Evolutionary conservation across 2,329 filamentous ascomycete species (phyloP), one percentile per base, ranked within the genome.

Genomic region (Penicillium paneum): DNA sequence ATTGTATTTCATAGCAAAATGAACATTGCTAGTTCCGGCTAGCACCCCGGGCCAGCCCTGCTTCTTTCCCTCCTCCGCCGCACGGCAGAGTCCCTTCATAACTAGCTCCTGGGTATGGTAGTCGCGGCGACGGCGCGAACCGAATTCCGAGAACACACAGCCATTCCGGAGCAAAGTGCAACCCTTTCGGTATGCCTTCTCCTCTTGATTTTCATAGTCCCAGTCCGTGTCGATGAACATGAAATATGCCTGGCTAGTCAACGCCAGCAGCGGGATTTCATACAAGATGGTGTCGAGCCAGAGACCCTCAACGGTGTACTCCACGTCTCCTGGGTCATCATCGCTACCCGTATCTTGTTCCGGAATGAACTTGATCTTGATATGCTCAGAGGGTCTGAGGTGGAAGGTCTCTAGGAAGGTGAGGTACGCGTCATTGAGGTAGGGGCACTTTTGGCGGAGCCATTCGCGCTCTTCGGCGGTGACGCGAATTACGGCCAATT

Each of bases 261-360:
- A 75, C 3, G 95, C 91, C 19, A 99, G 81, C 21, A 99, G 81
- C 0, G 94, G 94, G 54, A 99, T 97, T 76, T 99, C 94, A 76
- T 99, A 99, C 24, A 99, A 83, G 54, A 99, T 99, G 0, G 94
- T 97, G 63, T 97, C 91, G 8, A 91, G 83, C 94, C 94, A 99
- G 51, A 86, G 79, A 10, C 94, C 94, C 64, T 86, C 85, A 59
- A 95, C 87, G 38, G 84, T 78, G 60, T 97, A 85, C 63, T 87
- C 79, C 46, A 97, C 77, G 55, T 92, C 87, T 40, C 94, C 94
- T 40, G 87, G 65, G 54, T 87, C 85, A 2, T 83, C 78, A 45
- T 88, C 85, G 38, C 79, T 79, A 21, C 83, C 84, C 0, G 83
- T 86, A 63, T 89, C 78, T 8, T 74, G 56, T 5, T 73, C 64